Percentiles rank a stretch among this genome's conserved stretches.
phyloP scores from a whole-genome alignment of 2,329 filamentous ascomycete species.

The Eutypa lata region DNA sequence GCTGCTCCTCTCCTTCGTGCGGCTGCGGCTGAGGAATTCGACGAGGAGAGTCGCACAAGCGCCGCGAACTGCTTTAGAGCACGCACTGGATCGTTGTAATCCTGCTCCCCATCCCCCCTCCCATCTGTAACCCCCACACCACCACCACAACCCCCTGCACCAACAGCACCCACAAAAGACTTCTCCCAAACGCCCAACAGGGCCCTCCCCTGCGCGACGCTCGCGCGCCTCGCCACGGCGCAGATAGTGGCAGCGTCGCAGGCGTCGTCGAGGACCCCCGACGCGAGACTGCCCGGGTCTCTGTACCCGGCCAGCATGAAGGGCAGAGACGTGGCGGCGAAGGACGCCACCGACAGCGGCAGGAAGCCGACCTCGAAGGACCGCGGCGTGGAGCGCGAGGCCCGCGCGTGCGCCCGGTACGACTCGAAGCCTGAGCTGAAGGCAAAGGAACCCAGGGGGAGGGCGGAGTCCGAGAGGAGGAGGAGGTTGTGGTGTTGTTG shows the following conservation, averaged over 20 bases:
- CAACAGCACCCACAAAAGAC: conserved; percentile 50
- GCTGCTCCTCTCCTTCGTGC: not conserved
- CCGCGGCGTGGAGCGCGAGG: conserved; percentile 12
- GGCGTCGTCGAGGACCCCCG: conserved; percentile 60
- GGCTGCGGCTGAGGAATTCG: conserved; percentile 4
- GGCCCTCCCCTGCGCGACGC: conserved; percentile 71
- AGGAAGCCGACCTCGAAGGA: conserved; percentile 63
- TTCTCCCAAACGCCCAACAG: conserved; percentile 74
- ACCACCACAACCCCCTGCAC: conserved; percentile 14
- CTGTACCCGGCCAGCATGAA: conserved; percentile 70
- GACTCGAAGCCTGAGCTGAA: conserved; percentile 83
- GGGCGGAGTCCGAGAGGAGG: conserved; percentile 75
- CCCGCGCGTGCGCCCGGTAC: conserved; percentile 66
- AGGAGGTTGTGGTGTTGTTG: conserved; percentile 64
- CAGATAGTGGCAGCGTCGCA: conserved; percentile 76
- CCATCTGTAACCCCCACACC: too few species aligned
- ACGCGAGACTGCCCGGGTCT: conserved; percentile 26
- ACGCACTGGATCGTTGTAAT: conserved; percentile 17
- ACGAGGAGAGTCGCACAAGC: not conserved
- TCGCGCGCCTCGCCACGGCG: conserved; percentile 74
- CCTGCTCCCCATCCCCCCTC: conserved; percentile 5
- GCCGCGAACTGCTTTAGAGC: conserved; percentile 22
- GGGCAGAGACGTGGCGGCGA: conserved; percentile 70
- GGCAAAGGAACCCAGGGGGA: conserved; percentile 82
- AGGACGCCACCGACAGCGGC: conserved; percentile 65